Conservation (phyloP, 306 rosid genomes). For the Rosa lucieae region DNA sequence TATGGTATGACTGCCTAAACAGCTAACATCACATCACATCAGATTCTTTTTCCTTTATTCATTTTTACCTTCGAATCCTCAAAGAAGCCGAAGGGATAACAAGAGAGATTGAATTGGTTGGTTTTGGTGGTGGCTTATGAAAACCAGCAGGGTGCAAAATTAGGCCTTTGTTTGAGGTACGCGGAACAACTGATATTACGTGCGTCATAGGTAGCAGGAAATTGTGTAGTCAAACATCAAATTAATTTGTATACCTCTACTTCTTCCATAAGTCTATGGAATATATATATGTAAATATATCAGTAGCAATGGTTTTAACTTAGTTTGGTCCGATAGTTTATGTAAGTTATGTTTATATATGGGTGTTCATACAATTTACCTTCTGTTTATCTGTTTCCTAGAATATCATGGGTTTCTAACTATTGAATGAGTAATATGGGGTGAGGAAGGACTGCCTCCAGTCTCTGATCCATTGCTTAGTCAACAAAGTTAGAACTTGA, state of each 20-base stretch:
- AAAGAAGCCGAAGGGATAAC: conserved; percentile 17
- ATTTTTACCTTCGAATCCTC: conserved; percentile 10
- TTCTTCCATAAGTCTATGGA: conserved; percentile 25
- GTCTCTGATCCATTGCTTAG: not conserved
- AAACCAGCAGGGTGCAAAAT: conserved; percentile 30
- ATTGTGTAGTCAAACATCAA: conserved; percentile 38
- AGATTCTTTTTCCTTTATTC: conserved; percentile 22
- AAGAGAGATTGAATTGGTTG: conserved; percentile 29
- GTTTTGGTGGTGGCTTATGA: conserved; percentile 20
- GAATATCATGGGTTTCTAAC: not conserved
- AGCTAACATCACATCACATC: conserved; percentile 46
- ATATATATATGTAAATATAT: conserved; percentile 39
- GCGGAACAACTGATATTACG: conserved; percentile 24
- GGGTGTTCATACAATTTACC: not conserved
- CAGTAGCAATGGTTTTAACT: conserved; percentile 16
- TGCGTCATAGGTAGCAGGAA: conserved; percentile 32
- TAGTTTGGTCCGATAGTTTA: conserved; percentile 9
- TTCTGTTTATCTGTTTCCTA: not conserved
- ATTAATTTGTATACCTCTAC: conserved; percentile 41
- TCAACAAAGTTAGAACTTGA: not conserved
- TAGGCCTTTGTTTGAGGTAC: conserved; percentile 36
- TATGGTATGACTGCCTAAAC: conserved; percentile 37
- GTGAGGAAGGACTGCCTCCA: not conserved
- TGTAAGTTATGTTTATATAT: not conserved
- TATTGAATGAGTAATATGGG: not conserved